These are phyloP conservation scores for Venturia aucupariae DNA, from an alignment of 2,329 filamentous ascomycete species.

Conservation along the genomic window DNA sequence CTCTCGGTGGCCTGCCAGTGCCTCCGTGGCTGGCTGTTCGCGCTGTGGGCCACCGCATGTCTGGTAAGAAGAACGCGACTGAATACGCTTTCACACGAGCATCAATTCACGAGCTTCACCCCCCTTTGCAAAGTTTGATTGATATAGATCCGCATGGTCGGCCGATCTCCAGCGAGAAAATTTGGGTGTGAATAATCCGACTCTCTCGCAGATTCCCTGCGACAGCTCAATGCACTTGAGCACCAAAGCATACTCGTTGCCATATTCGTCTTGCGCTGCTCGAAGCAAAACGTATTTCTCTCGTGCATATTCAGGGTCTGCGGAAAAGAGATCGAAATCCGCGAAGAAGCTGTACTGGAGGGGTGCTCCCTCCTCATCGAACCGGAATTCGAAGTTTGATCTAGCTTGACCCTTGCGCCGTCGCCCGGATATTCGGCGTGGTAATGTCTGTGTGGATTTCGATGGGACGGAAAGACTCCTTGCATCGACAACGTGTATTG, in stretches of 20 bases:
- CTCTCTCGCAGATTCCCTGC: conserved; percentile 7
- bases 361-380: not conserved
- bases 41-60: no score
- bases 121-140: not conserved
- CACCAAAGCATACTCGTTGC: conserved; percentile 11
- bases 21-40: no score
- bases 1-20: no score
- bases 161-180: conserved; percentile 1
- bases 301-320: not conserved
- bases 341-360: conserved; percentile 10
- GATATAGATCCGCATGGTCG: not conserved
- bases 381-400: conserved; percentile 6
- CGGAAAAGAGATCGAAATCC: conserved; percentile 6
- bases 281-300: not conserved
- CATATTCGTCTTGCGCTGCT: not conserved
- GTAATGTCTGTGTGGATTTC: not conserved
- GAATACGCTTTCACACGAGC: not conserved
- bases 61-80: no score
- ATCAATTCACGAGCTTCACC: not conserved
- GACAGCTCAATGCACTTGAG: conserved; percentile 6
- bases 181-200: conserved; percentile 10
- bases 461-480: not conserved
- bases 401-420: not conserved
- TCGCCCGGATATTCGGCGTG: not conserved
- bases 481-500: conserved; percentile 6